These are phyloP conservation scores for Aspergillus sp. DNA, from an alignment of 2,329 filamentous ascomycete genomes.

Conservation along the genomic window DNA sequence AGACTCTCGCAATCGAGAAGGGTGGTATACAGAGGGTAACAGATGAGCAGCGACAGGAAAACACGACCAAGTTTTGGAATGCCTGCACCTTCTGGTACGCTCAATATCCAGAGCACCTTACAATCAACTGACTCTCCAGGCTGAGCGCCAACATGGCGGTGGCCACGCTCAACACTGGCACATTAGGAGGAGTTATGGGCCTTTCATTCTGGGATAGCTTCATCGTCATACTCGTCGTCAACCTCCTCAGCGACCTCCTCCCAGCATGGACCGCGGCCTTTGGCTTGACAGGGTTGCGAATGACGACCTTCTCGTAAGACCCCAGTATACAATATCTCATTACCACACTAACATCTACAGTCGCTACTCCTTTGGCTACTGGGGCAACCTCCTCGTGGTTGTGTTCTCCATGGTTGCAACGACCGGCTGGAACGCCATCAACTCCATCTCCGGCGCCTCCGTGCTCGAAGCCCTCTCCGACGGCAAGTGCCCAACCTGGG, in stretches of 20 bases:
- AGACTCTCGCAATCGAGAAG: slow-evolving; percentile 19
- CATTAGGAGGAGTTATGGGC: slow-evolving; percentile 31
- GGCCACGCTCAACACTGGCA: slow-evolving; percentile 34
- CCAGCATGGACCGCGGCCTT: slow-evolving; percentile 31
- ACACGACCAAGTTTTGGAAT: slow-evolving; percentile 25
- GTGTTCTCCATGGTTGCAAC: slow-evolving; percentile 39
- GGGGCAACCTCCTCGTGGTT: slow-evolving; percentile 38
- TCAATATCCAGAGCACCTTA: background rate
- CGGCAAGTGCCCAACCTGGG: slow-evolving; percentile 37
- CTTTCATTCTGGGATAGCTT: slow-evolving; percentile 40
- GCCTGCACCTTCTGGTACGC: slow-evolving; percentile 18
- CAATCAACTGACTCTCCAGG: slow-evolving; percentile 17
- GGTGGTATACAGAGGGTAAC: slow-evolving; percentile 24
- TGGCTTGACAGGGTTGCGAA: slow-evolving; percentile 35
- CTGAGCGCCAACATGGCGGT: slow-evolving; percentile 40
- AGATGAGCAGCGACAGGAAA: slow-evolving; percentile 20
- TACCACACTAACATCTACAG: slow-evolving; percentile 9
- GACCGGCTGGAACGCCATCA: slow-evolving; percentile 41
- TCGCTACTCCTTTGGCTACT: slow-evolving; percentile 40
- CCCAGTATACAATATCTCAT: background rate
- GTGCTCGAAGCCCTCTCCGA: slow-evolving; percentile 36
- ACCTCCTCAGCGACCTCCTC: slow-evolving; percentile 30
- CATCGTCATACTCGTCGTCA: slow-evolving; percentile 35
- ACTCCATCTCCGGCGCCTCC: slow-evolving; percentile 37
- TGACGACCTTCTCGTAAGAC: slow-evolving; percentile 35